These are phyloP conservation scores for Ophiostoma perfectum DNA, from an alignment of 2,329 filamentous ascomycete species.

Conservation along the genomic window DNA sequence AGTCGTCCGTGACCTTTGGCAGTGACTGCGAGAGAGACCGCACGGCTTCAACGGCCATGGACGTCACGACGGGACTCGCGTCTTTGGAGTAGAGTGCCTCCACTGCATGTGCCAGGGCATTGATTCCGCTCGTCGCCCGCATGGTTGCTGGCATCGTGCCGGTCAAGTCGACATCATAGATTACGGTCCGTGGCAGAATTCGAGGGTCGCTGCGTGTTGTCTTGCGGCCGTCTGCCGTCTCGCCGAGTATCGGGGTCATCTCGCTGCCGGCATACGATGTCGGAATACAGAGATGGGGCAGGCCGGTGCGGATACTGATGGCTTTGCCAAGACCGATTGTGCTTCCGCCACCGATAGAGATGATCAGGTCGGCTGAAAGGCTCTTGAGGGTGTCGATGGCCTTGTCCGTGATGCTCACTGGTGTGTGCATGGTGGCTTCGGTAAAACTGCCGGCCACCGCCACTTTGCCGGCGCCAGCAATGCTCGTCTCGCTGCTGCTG, in stretches of 20 bases:
- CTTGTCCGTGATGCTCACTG: constrained; percentile 50
- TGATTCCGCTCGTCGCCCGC: constrained; percentile 56
- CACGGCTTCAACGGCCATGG: constrained; percentile 55
- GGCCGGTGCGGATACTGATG: neutral
- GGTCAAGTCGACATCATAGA: constrained; percentile 32
- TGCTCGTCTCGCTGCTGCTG: neutral
- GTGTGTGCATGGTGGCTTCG: constrained; percentile 57
- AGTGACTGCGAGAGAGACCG: constrained; percentile 35
- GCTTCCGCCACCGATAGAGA: neutral
- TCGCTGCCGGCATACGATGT: constrained; percentile 59
- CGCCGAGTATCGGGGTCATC: constrained; percentile 60
- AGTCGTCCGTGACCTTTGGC: neutral
- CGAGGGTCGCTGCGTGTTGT: constrained; percentile 52
- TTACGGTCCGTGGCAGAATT: constrained; percentile 55
- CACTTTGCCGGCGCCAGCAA: neutral
- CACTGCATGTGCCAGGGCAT: constrained; percentile 61
- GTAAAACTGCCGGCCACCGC: constrained; percentile 19
- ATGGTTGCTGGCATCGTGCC: constrained; percentile 31
- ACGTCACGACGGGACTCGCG: constrained; percentile 53
- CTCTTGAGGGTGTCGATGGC: constrained; percentile 39
- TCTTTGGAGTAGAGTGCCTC: constrained; percentile 60
- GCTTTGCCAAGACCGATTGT: neutral
- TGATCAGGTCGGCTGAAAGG: constrained; percentile 18
- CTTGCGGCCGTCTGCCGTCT: constrained; percentile 55
- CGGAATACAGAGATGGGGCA: constrained; percentile 38